A percentile compares a stretch with the other conserved stretches of the same genome.
Evolutionary conservation across 257 asterid genomes (phyloP).

Genomic region (Solanum paucissectum): DNA sequence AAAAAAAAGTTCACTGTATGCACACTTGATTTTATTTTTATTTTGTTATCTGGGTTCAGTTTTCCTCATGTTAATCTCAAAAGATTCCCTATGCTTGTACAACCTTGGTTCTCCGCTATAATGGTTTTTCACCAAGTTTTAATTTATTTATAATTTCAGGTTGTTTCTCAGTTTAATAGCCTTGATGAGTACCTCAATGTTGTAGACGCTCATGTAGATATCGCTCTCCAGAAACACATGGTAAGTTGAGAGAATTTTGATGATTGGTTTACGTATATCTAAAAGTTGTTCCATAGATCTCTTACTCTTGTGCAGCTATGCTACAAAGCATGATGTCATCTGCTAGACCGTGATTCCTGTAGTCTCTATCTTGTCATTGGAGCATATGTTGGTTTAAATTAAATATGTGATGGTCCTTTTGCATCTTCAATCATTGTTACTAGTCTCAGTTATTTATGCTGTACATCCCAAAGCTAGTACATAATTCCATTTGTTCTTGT

Average conservation of each 20-base stretch:
- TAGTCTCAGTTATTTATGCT: not conserved
- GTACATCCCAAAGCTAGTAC: not conserved
- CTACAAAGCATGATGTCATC: not conserved
- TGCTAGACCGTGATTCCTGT: not conserved
- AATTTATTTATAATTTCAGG: slow-evolving; percentile 40
- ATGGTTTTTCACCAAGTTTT: not conserved
- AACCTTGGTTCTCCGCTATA: not conserved
- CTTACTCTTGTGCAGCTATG: not conserved
- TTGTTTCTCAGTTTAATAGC: slow-evolving; percentile 35
- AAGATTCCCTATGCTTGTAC: not conserved
- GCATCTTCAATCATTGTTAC: not conserved
- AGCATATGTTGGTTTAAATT: not conserved
- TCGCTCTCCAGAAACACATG: slow-evolving; percentile 58
- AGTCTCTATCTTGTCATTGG: not conserved
- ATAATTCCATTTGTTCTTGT: not conserved
- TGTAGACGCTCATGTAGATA: slow-evolving; percentile 59
- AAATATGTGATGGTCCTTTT: not conserved
- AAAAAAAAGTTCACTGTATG: not conserved
- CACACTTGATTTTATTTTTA: not conserved
- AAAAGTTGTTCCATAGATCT: not conserved
- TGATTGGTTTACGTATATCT: not conserved
- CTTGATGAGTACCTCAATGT: slow-evolving; percentile 55
- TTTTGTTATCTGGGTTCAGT: not conserved
- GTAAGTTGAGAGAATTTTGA: slow-evolving; percentile 24
- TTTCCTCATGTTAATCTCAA: not conserved